phyloP scores from a whole-genome alignment of 164 flowering plant genomes.

The Echeveria elegans region DNA sequence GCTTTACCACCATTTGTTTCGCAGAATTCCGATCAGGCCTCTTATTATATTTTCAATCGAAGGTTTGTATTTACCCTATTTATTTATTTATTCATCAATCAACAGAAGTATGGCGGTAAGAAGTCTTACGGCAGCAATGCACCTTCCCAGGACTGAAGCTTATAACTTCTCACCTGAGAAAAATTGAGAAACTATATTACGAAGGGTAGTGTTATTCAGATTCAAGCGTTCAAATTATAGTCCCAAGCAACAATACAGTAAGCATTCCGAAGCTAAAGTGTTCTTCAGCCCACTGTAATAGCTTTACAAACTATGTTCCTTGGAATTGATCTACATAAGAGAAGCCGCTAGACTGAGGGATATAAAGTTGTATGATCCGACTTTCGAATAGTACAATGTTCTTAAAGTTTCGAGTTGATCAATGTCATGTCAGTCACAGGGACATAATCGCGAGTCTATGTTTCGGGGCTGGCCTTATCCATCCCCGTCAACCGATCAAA shows the following conservation, averaged over 20 bases:
- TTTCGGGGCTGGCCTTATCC: constrained; percentile 46
- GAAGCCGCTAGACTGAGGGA: neutral
- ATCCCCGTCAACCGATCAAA: constrained; percentile 38
- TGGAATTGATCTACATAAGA: neutral
- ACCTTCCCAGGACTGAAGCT: neutral
- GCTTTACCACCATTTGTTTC: constrained; percentile 20
- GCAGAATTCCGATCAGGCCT: constrained; percentile 18
- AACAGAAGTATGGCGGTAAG: constrained; percentile 23
- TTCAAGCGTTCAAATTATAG: neutral
- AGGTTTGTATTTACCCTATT: neutral
- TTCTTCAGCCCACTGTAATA: neutral
- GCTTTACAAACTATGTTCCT: neutral
- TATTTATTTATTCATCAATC: neutral
- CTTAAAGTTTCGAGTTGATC: neutral
- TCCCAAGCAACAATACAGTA: neutral
- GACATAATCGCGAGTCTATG: constrained; percentile 3
- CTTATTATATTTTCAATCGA: neutral
- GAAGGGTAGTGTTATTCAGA: neutral
- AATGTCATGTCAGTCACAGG: neutral
- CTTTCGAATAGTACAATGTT: neutral
- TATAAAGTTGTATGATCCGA: neutral
- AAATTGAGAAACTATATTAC: neutral
- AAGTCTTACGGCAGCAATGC: neutral
- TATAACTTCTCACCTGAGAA: neutral
- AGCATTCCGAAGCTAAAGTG: neutral